phyloP scores from a whole-genome alignment of 1,139 yeast genomes.

The Candida glucosophila region DNA sequence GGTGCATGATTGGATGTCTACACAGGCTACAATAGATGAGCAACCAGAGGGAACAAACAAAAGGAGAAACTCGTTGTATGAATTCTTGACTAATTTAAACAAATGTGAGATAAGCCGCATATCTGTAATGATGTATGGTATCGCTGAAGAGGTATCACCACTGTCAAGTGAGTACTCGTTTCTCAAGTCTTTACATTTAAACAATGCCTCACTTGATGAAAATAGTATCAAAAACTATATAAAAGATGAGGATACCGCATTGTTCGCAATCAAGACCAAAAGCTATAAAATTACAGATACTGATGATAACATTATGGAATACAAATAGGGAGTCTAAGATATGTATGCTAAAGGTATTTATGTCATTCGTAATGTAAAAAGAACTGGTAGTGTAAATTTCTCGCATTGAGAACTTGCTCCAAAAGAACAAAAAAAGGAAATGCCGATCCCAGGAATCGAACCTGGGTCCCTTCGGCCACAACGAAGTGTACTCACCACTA shows the following conservation, averaged over 20 bases:
- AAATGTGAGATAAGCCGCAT: conserved; percentile 69
- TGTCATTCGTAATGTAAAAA: no score
- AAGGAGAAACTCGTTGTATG: conserved; percentile 42
- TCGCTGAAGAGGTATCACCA: conserved; percentile 36
- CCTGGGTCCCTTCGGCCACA: conserved; percentile 51
- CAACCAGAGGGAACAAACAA: conserved; percentile 12
- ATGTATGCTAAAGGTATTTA: not conserved
- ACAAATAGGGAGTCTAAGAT: conserved; percentile 9
- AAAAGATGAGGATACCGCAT: conserved; percentile 50
- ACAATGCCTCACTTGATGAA: conserved; percentile 60
- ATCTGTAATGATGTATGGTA: conserved; percentile 71
- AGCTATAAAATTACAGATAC: conserved; percentile 78
- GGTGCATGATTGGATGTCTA: conserved; percentile 81
- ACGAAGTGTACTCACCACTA: conserved; percentile 49
- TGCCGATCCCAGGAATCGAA: conserved; percentile 54
- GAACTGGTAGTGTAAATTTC: no score
- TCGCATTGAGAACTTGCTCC: conserved; percentile 1
- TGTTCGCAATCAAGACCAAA: conserved; percentile 55
- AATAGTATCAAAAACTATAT: conserved; percentile 48
- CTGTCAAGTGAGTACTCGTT: conserved; percentile 38
- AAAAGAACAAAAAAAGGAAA: conserved; percentile 8
- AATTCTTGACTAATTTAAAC: conserved; percentile 62
- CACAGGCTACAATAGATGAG: conserved; percentile 20
- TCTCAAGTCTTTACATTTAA: conserved; percentile 52
- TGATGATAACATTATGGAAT: conserved; percentile 54